These are phyloP conservation scores for Carex kokanica DNA, from an alignment of 176 grass and related monocot genomes.

Conservation along the genomic window DNA sequence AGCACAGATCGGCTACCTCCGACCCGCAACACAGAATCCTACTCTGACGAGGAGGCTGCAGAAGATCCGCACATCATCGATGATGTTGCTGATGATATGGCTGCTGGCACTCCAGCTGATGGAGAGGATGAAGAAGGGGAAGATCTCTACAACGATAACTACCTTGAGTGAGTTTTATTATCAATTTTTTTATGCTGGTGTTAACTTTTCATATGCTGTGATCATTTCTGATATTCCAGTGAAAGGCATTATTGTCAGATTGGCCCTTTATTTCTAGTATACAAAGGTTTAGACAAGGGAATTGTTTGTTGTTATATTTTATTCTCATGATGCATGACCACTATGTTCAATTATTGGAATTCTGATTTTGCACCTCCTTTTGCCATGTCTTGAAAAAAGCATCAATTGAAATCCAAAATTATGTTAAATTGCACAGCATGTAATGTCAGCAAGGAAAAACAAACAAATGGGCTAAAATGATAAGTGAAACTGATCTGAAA, in stretches of 20 bases:
- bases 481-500: neutral
- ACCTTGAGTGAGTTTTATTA: slow-evolving; percentile 64
- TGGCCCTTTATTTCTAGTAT: neutral
- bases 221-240: neutral
- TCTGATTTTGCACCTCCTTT: neutral
- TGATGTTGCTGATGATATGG: slow-evolving; percentile 47
- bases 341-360: neutral
- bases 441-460: neutral
- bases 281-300: neutral
- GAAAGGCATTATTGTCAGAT: neutral
- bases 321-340: neutral
- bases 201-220: neutral
- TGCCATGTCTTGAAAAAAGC: neutral
- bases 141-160: slow-evolving; percentile 91
- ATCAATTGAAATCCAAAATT: neutral
- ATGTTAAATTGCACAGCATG: neutral
- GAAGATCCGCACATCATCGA: slow-evolving; percentile 68
- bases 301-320: neutral
- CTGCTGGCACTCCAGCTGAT: slow-evolving; percentile 28
- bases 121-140: slow-evolving; percentile 89
- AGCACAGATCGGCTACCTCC: slow-evolving; percentile 78
- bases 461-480: neutral
- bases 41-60: slow-evolving; percentile 78
- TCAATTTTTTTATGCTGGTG: neutral
- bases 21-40: slow-evolving; percentile 69